A percentile compares a stretch with the other conserved stretches of the same genome.
These are phyloP conservation scores for Basipetospora chlamydospora DNA, from an alignment of 2,329 filamentous ascomycete genomes.

Conservation along the genomic window DNA sequence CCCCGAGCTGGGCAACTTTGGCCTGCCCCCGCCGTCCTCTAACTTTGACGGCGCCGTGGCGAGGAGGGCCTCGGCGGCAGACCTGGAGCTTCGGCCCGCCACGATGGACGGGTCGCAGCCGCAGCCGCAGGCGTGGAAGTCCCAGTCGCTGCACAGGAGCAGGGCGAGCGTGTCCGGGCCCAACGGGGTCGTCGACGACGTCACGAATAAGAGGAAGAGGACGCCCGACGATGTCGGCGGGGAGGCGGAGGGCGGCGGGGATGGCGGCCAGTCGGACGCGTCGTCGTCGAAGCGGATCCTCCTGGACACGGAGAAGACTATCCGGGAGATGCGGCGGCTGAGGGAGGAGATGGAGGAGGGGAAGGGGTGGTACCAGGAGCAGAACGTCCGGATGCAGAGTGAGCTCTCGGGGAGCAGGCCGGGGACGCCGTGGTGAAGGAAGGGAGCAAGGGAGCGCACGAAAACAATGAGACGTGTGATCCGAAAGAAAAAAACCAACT, in stretches of 20 bases:
- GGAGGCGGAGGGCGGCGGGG: constrained; percentile 7
- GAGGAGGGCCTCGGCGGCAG: neutral
- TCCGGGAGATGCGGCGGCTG: constrained; percentile 25
- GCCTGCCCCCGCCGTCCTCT: constrained; percentile 14
- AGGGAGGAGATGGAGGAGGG: constrained; percentile 31
- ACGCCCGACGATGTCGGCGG: constrained; percentile 13
- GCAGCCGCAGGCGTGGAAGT: neutral
- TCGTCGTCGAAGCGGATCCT: constrained; percentile 29
- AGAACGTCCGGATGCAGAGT: constrained; percentile 27
- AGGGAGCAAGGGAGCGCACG: constrained; percentile 5
- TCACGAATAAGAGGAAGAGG: constrained; percentile 18
- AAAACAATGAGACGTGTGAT: no score
- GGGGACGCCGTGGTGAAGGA: constrained; percentile 19
- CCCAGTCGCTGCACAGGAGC: neutral
- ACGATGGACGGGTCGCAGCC: constrained; percentile 1
- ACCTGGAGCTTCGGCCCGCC: neutral
- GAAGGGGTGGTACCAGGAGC: constrained; percentile 29
- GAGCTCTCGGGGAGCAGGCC: constrained; percentile 19
- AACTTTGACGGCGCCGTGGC: neutral
- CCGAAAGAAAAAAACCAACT: no score
- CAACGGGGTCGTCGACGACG: constrained; percentile 8
- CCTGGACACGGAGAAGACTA: constrained; percentile 24
- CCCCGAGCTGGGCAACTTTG: constrained; percentile 22
- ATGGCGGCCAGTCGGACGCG: no score
- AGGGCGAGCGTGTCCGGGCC: constrained; percentile 3